These are phyloP conservation scores for Castanea sativa DNA, from an alignment of 306 rosid species.

Conservation along the genomic window DNA sequence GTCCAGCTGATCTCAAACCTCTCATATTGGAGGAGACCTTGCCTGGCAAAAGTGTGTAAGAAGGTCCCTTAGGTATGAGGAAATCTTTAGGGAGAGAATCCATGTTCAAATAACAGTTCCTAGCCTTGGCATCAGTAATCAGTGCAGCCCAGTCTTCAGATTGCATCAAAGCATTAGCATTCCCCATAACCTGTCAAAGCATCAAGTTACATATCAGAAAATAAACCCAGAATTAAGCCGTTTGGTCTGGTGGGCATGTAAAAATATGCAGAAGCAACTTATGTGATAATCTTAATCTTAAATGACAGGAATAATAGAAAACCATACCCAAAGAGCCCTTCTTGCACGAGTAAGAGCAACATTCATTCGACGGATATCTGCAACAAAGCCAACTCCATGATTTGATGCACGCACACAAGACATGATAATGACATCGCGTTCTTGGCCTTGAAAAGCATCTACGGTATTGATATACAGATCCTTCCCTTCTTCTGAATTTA, in stretches of 20 bases:
- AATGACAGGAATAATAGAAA: conserved; percentile 8
- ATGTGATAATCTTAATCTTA: neutral
- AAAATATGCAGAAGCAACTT: neutral
- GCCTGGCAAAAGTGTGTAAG: conserved; percentile 54
- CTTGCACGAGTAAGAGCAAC: conserved; percentile 99
- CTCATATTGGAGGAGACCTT: conserved; percentile 63
- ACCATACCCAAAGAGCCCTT: conserved; percentile 91
- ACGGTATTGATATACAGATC: conserved; percentile 92
- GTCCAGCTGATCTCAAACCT: conserved; percentile 68
- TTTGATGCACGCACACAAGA: conserved; percentile 95
- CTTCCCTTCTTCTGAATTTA: conserved; percentile 92
- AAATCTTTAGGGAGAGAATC: conserved; percentile 92
- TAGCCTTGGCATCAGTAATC: conserved; percentile 72
- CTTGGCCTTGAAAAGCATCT: conserved; percentile 99
- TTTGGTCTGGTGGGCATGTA: neutral
- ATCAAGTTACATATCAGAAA: conserved; percentile 4
- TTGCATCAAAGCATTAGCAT: conserved; percentile 76
- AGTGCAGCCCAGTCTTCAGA: conserved; percentile 94
- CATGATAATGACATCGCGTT: conserved; percentile 96
- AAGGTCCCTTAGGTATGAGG: conserved; percentile 53
- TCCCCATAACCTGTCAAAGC: conserved; percentile 90
- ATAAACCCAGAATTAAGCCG: conserved; percentile 1
- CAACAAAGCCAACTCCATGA: conserved; percentile 96
- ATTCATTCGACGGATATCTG: conserved; percentile 95
- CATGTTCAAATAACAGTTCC: conserved; percentile 86